Evolutionary conservation across 192 early-diverging fungal genomes (phyloP).

Genomic region (Martensiomyces pterosporus): DNA sequence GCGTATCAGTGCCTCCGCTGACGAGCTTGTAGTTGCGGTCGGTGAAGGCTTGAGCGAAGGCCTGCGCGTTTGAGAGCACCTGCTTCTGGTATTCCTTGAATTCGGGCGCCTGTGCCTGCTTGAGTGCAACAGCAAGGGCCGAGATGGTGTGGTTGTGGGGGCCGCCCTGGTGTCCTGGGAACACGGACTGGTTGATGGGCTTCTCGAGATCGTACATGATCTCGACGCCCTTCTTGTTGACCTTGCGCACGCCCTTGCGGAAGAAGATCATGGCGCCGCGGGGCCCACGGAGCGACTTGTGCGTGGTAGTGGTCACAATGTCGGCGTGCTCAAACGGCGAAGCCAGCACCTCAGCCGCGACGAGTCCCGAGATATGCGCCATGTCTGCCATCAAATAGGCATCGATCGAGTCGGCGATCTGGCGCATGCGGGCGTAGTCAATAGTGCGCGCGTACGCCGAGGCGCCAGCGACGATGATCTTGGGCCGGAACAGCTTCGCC

Average conservation of each 20-base stretch:
- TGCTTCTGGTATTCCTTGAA: slow-evolving; percentile 91
- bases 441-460: slow-evolving; percentile 93
- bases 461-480: slow-evolving; percentile 93
- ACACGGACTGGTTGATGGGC: slow-evolving; percentile 94
- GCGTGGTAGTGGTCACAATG: slow-evolving; percentile 98
- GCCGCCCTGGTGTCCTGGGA: slow-evolving; percentile 98
- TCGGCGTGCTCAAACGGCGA: slow-evolving; percentile 91
- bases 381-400: slow-evolving; percentile 97
- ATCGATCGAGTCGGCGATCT: slow-evolving; percentile 77
- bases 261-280: slow-evolving; percentile 98
- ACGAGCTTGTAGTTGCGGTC: slow-evolving; percentile 78
- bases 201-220: slow-evolving; percentile 89
- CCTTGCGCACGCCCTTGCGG: slow-evolving; percentile 83
- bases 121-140: slow-evolving; percentile 90
- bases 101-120: slow-evolving; percentile 78
- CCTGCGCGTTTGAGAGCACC: slow-evolving; percentile 86
- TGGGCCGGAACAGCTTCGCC: slow-evolving; percentile 86
- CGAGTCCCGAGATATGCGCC: slow-evolving; percentile 90
- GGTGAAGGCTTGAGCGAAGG: slow-evolving; percentile 75
- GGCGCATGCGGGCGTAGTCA: slow-evolving; percentile 73
- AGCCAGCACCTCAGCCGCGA: slow-evolving; percentile 83
- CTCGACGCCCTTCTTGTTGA: slow-evolving; percentile 88
- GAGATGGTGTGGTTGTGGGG: slow-evolving; percentile 99
- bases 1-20: slow-evolving; percentile 92
- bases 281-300: slow-evolving; percentile 98